These are phyloP conservation scores for Teunomyces gatunensis DNA, from an alignment of 805 yeast genomes.

Conservation along the genomic window DNA sequence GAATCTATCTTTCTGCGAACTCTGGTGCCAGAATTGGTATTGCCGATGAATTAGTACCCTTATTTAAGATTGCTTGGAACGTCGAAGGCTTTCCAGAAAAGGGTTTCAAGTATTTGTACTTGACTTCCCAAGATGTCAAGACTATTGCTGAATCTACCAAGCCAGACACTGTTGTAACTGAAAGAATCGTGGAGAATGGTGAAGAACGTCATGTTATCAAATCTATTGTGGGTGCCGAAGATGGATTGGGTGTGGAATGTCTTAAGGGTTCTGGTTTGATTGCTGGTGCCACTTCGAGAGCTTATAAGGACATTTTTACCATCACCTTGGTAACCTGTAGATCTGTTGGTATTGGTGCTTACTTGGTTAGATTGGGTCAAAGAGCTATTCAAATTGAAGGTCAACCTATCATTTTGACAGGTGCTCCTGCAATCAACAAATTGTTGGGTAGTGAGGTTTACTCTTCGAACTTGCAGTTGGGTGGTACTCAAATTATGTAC, in stretches of 20 bases:
- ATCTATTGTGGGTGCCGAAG: slow-evolving; percentile 88
- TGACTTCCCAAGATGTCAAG: slow-evolving; percentile 63
- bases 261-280: slow-evolving; percentile 96
- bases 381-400: slow-evolving; percentile 99
- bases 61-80: slow-evolving; percentile 91
- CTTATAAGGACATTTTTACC: slow-evolving; percentile 96
- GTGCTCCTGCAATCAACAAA: slow-evolving; percentile 98
- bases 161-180: slow-evolving; percentile 64
- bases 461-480: slow-evolving; percentile 93
- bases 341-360: slow-evolving; percentile 99
- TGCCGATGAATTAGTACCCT: slow-evolving; percentile 92
- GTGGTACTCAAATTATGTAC: slow-evolving; percentile 99
- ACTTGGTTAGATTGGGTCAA: slow-evolving; percentile 96
- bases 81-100: slow-evolving; percentile 69
- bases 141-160: slow-evolving; percentile 59
- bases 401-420: slow-evolving; percentile 96
- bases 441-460: slow-evolving; percentile 95
- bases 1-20: slow-evolving; percentile 94
- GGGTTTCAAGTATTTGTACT: slow-evolving; percentile 88
- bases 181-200: slow-evolving; percentile 79
- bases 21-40: slow-evolving; percentile 99
- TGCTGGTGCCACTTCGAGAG: slow-evolving; percentile 98
- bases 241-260: slow-evolving; percentile 98
- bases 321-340: slow-evolving; percentile 98
- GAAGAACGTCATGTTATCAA: slow-evolving; percentile 78